Percentiles rank a stretch among this genome's conserved stretches.
phyloP scores from a whole-genome alignment of 75 land plant genomes.

The Larix kaempferi region DNA sequence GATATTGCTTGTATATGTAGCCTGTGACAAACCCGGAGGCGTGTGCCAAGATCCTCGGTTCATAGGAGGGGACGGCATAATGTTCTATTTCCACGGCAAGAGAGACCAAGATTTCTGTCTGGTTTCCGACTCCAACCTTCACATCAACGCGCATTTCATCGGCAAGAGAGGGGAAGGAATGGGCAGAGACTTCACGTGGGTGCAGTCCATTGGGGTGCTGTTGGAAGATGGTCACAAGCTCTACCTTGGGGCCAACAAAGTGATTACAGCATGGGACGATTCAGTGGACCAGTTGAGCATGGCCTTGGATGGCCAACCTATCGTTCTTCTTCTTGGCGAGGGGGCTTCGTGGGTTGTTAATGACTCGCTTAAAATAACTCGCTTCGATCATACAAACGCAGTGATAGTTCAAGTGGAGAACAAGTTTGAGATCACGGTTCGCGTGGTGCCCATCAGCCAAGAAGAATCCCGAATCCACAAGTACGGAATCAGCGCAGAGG shows the following conservation, averaged over 20 bases:
- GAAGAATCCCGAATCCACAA: slow-evolving; percentile 25
- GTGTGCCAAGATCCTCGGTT: too few species aligned
- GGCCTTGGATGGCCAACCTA: slow-evolving; percentile 16
- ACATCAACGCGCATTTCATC: too few species aligned
- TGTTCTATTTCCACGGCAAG: too few species aligned
- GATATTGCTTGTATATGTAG: too few species aligned
- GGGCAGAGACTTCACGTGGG: slow-evolving; percentile 36
- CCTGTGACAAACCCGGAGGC: too few species aligned
- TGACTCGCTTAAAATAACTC: slow-evolving; percentile 2
- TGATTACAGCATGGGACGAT: slow-evolving; percentile 20
- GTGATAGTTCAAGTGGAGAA: neutral
- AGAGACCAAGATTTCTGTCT: too few species aligned
- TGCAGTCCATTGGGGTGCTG: slow-evolving; percentile 20
- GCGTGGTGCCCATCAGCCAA: slow-evolving; percentile 23
- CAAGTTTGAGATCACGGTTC: slow-evolving; percentile 7
- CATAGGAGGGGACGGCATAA: too few species aligned
- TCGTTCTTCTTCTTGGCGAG: neutral
- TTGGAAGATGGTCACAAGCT: slow-evolving; percentile 22
- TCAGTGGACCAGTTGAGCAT: slow-evolving; percentile 12
- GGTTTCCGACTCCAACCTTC: too few species aligned
- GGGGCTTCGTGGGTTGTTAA: slow-evolving; percentile 11
- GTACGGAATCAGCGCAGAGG: slow-evolving; percentile 20
- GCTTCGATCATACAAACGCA: neutral
- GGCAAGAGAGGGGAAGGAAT: too few species aligned
- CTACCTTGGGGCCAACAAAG: slow-evolving; percentile 17